Conservation (phyloP, 352 stramenopile genomes). For the Pythium dissimile region DNA sequence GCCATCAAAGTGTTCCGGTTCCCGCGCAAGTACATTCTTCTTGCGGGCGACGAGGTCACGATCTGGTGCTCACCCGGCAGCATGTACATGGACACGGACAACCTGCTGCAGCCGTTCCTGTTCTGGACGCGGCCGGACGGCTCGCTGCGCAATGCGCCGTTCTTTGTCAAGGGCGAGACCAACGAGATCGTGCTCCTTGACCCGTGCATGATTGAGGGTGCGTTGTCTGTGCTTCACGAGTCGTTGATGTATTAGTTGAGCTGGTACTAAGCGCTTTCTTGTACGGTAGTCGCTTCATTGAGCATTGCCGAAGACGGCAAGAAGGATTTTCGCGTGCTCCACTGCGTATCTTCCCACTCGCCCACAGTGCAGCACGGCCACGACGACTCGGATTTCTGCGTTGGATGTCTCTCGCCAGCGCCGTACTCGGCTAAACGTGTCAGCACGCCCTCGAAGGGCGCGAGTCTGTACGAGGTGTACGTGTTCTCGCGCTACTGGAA, state of each 20-base stretch:
- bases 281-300: conserved; percentile 53
- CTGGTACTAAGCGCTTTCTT: not conserved
- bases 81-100: conserved; percentile 70
- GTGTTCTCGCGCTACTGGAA: conserved; percentile 84
- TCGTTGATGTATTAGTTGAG: too few species aligned
- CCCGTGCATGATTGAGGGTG: conserved; percentile 65
- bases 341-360: conserved; percentile 58
- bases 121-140: conserved; percentile 71
- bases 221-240: not conserved
- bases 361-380: conserved; percentile 21
- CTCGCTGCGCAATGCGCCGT: conserved; percentile 51
- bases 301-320: conserved; percentile 52
- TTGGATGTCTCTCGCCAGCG: conserved; percentile 57
- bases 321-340: conserved; percentile 75
- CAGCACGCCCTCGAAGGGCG: conserved; percentile 12
- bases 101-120: conserved; percentile 73
- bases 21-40: conserved; percentile 59
- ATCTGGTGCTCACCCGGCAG: conserved; percentile 70
- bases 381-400: conserved; percentile 45
- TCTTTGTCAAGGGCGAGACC: conserved; percentile 37
- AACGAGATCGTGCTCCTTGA: conserved; percentile 80
- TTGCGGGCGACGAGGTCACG: conserved; percentile 75
- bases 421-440: conserved; percentile 18
- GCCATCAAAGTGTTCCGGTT: conserved; percentile 58
- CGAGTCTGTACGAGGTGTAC: conserved; percentile 50